Conservation (phyloP, 176 grass and related monocot genomes). For the Dendrocalamus sinicus region DNA sequence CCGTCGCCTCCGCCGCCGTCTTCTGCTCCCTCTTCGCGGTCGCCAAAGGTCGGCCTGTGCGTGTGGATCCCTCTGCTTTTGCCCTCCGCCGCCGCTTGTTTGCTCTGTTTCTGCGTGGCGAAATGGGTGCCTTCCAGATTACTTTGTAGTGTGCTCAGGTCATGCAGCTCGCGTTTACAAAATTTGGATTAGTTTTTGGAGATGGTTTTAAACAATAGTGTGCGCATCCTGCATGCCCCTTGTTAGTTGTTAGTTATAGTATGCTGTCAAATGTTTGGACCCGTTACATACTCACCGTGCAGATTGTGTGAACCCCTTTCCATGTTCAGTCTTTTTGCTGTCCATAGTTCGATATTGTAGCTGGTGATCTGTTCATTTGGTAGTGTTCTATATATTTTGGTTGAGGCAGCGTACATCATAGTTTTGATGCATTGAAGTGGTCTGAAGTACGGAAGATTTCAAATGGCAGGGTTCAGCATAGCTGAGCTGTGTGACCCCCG, state of each 20-base stretch:
- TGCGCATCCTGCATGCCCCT: not conserved
- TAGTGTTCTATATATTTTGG: not conserved
- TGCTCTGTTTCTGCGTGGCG: not conserved
- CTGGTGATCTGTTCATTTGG: not conserved
- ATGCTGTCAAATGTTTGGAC: conserved; percentile 18
- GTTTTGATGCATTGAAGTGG: not conserved
- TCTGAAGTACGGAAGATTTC: not conserved
- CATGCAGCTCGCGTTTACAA: conserved; percentile 23
- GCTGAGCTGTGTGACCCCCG: not conserved
- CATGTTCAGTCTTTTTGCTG: not conserved
- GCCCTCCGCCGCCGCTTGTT: not conserved
- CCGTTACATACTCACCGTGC: not conserved
- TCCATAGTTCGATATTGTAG: not conserved
- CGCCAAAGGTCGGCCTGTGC: conserved; percentile 70
- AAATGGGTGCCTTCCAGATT: not conserved
- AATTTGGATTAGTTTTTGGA: not conserved
- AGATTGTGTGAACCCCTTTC: conserved; percentile 35
- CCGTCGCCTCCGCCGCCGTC: conserved; percentile 60
- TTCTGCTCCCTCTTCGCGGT: conserved; percentile 77
- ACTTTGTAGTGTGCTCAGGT: not conserved
- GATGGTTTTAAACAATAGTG: not conserved
- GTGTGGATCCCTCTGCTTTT: not conserved
- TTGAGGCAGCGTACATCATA: not conserved
- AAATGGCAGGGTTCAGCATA: not conserved
- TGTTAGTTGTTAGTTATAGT: not conserved